These are phyloP conservation scores for Pythium rishiriense DNA, from an alignment of 352 stramenopile genomes.

Conservation along the genomic window DNA sequence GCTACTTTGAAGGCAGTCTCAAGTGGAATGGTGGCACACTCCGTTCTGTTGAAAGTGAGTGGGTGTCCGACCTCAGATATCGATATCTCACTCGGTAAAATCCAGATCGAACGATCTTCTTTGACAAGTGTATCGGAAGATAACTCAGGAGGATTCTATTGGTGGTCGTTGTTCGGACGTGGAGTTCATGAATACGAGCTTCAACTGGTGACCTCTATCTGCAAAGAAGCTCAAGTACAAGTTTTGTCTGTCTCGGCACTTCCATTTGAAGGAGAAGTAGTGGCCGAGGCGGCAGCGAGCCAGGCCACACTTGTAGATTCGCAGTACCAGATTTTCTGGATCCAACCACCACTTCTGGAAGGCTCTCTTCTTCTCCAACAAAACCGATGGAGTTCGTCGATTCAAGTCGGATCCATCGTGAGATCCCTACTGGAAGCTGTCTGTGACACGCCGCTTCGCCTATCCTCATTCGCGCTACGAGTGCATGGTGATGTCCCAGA, in stretches of 20 bases:
- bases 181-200: background rate
- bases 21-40: constrained; percentile 2
- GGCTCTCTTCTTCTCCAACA: background rate
- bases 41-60: constrained; percentile 7
- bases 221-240: constrained; percentile 1
- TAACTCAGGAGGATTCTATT: background rate
- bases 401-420: constrained; percentile 3
- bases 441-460: background rate
- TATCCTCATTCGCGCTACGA: background rate
- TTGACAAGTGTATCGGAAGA: background rate
- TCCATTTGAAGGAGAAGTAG: background rate
- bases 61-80: constrained; percentile 4
- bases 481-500: background rate
- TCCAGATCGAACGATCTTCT: background rate
- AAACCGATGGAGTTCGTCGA: background rate
- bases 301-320: background rate
- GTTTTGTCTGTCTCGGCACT: constrained; percentile 2
- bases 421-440: background rate
- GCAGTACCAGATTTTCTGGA: constrained; percentile 15
- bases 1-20: background rate
- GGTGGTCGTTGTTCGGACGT: constrained; percentile 1
- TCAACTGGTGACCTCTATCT: constrained; percentile 3
- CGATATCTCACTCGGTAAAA: background rate
- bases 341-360: constrained; percentile 1
- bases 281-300: background rate